Evolutionary conservation across 305 asterid species (phyloP).

Genomic region (Lippia alba): DNA sequence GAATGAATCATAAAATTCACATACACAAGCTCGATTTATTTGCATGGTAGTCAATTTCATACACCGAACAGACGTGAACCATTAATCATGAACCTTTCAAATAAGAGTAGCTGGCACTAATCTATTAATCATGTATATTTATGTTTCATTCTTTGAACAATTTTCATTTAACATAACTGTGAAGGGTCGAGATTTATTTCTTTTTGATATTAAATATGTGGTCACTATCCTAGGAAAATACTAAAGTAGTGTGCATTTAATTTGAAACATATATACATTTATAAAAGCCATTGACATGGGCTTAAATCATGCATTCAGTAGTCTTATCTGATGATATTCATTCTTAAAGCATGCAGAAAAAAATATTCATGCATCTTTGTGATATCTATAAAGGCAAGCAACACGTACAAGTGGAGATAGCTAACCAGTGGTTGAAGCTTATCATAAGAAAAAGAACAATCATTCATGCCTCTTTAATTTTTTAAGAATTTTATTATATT

Average conservation of each 20-base stretch:
- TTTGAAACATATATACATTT: too few relatives aligned
- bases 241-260: not conserved
- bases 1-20: too few relatives aligned
- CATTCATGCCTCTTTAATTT: not conserved
- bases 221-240: not conserved
- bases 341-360: not conserved
- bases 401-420: not conserved
- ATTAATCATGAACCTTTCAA: too few relatives aligned
- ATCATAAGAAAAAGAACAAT: not conserved
- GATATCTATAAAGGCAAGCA: not conserved
- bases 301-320: not conserved
- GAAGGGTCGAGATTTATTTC: not conserved
- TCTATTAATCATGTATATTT: too few relatives aligned
- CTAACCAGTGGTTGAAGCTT: not conserved
- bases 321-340: not conserved
- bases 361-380: not conserved
- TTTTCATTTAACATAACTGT: not conserved
- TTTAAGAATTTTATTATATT: too few relatives aligned
- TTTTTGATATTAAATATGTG: not conserved
- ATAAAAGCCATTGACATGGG: not conserved
- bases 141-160: not conserved
- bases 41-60: too few relatives aligned
- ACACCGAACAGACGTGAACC: too few relatives aligned
- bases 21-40: too few relatives aligned
- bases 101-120: too few relatives aligned